Base-by-base conservation (phyloP, 495 filamentous ascomycete species). In the Podospora pseudopauciseta region DNA sequence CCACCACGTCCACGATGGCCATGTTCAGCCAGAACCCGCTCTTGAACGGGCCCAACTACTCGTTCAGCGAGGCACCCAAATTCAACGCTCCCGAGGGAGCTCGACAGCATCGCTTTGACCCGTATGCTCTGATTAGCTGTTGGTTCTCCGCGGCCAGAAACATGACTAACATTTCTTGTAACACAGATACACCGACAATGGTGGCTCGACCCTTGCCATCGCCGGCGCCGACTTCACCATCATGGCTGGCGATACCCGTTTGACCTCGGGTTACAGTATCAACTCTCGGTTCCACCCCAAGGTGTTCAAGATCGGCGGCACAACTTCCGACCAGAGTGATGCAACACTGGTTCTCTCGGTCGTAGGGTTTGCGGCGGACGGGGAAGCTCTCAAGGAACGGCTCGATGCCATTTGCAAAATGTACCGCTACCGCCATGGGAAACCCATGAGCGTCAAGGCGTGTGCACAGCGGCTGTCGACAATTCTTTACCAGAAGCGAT, bases 231-330 rank as follows among this genome's bases (percentile, higher is more conserved):
- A 95, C 81, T 99, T 98, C 84, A 85, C 93, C 66, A 94, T 99
- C 79, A 86, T 99, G 76, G 95, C 95, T 58, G 95, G 95, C 78
- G 95, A 99, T 81, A 99, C 95, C 67, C 91, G 95, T 72, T 90
- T 91, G 67, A 97, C 94, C 58, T 88, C 90, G 55, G 95, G 95
- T 77, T 99, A 98, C 88, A 98, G 91, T 85, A 99, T 99, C 87
- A 97, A 98, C 84, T 92, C 93, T 30, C 91, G 95, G 63, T 93
- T 90, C 82, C 86, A 90, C 49, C 94, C 93, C 44, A 99, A 99
- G 79, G 90, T 99, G 54, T 98, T 96, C 87, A 92, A 90, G 81
- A 96, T 99, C 73, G 95, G 96, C 49, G 92, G 92, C 63, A 91
- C 93, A 65, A 92, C 90, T 63, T 89, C 92, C 58, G 89, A 90